Evolutionary conservation across 2,329 filamentous ascomycete species (phyloP).

Genomic region (Aspergillus sp.): DNA sequence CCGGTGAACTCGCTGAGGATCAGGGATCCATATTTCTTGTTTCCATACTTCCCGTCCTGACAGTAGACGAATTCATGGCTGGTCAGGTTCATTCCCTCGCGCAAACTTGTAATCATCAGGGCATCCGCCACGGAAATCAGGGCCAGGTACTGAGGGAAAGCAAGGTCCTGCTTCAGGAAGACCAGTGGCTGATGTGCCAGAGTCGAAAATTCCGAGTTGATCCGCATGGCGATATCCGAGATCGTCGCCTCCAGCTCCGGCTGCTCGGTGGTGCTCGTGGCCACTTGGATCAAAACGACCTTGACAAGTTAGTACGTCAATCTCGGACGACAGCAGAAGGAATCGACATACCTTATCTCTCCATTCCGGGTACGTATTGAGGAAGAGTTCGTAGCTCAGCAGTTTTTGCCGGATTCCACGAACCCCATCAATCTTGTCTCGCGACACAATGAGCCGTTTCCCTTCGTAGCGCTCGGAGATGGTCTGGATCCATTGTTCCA

Average conservation of each 20-base stretch:
- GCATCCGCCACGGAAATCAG: slow-evolving; percentile 85
- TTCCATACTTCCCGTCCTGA: slow-evolving; percentile 68
- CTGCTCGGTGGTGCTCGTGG: slow-evolving; percentile 85
- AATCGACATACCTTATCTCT: slow-evolving; percentile 64
- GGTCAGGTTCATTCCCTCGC: slow-evolving; percentile 96
- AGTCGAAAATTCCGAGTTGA: slow-evolving; percentile 88
- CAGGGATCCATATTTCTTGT: slow-evolving; percentile 81
- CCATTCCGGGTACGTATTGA: slow-evolving; percentile 92
- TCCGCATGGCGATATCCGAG: slow-evolving; percentile 89
- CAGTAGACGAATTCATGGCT: slow-evolving; percentile 93
- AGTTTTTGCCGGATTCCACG: slow-evolving; percentile 92
- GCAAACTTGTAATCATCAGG: slow-evolving; percentile 90
- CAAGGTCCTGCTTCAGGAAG: slow-evolving; percentile 92
- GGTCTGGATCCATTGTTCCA: slow-evolving; percentile 73
- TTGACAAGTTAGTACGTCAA: slow-evolving; percentile 32
- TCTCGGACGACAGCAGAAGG: too few relatives aligned
- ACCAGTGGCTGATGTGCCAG: slow-evolving; percentile 89
- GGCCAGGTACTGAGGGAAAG: slow-evolving; percentile 89
- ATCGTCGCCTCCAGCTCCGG: slow-evolving; percentile 83
- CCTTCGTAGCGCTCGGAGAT: slow-evolving; percentile 82
- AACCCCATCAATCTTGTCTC: slow-evolving; percentile 91
- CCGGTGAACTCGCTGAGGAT: slow-evolving; percentile 96
- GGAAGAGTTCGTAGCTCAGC: slow-evolving; percentile 85
- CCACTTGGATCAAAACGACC: slow-evolving; percentile 90
- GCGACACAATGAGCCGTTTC: slow-evolving; percentile 86